Evolutionary conservation across 495 filamentous ascomycete genomes (phyloP).

Genomic region (Wilcoxina mikolae): DNA sequence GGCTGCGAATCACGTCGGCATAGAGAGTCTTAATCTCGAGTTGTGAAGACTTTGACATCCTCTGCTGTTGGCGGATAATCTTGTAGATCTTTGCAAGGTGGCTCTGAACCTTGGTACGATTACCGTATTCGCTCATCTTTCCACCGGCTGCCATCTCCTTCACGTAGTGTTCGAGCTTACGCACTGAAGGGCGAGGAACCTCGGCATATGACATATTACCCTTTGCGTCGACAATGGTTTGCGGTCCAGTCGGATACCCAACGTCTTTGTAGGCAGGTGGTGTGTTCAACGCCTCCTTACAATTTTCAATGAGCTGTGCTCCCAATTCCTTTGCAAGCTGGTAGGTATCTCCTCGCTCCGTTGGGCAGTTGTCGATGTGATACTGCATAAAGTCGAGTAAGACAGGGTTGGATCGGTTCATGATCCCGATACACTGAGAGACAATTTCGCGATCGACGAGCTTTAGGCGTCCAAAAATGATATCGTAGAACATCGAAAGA

Average conservation of each 20-base stretch:
- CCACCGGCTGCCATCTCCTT: slow-evolving; percentile 97
- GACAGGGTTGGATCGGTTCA: slow-evolving; percentile 94
- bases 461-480: slow-evolving; percentile 89
- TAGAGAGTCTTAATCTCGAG: slow-evolving; percentile 90
- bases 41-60: slow-evolving; percentile 83
- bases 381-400: slow-evolving; percentile 99
- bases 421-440: slow-evolving; percentile 93
- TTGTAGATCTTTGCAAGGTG: slow-evolving; percentile 90
- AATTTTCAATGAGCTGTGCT: slow-evolving; percentile 89
- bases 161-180: slow-evolving; percentile 97
- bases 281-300: slow-evolving; percentile 70
- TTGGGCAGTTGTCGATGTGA: slow-evolving; percentile 97
- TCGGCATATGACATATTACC: slow-evolving; percentile 86
- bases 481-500: slow-evolving; percentile 96
- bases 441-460: slow-evolving; percentile 96
- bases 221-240: slow-evolving; percentile 73
- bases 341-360: slow-evolving; percentile 93
- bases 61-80: slow-evolving; percentile 92
- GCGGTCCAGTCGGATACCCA: slow-evolving; percentile 74
- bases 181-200: slow-evolving; percentile 69
- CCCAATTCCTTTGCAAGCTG: slow-evolving; percentile 91
- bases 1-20: slow-evolving; percentile 76
- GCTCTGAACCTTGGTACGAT: slow-evolving; percentile 92
- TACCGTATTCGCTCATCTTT: slow-evolving; percentile 96
- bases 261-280: slow-evolving; percentile 94